Percentiles rank a stretch among this genome's conserved stretches.
These are phyloP conservation scores for Rosa lucieae DNA, from an alignment of 306 rosid species.

Conservation along the genomic window DNA sequence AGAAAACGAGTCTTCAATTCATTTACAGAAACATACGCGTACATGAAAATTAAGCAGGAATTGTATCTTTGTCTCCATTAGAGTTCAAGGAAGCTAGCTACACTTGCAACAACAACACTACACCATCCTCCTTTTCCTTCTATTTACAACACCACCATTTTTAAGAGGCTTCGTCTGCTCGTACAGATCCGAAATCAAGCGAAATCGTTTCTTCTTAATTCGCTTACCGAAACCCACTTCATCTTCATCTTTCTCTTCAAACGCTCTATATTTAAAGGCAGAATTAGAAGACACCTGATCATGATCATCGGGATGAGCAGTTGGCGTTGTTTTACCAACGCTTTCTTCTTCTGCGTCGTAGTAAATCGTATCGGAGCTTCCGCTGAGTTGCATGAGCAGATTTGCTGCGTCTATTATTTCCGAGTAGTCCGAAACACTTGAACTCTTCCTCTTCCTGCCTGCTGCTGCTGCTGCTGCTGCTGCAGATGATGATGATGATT, in stretches of 20 bases:
- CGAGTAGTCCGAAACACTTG: not conserved
- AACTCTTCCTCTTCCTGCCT: not conserved
- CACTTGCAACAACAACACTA: conserved; percentile 20
- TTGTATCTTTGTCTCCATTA: too few relatives aligned
- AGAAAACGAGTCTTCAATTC: not conserved
- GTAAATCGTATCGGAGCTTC: conserved; percentile 12
- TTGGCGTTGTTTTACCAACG: conserved; percentile 19
- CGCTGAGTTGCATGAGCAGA: conserved; percentile 44
- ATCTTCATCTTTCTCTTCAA: conserved; percentile 6
- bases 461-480: not conserved
- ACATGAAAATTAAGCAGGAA: not conserved
- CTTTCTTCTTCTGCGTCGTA: conserved; percentile 17
- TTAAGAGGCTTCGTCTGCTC: conserved; percentile 25
- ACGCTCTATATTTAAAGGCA: not conserved
- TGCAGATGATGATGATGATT: too few relatives aligned
- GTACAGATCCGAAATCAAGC: conserved; percentile 22
- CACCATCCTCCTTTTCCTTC: conserved; percentile 13
- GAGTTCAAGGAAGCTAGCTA: not conserved
- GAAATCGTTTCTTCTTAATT: conserved; percentile 1
- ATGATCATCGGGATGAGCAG: conserved; percentile 1
- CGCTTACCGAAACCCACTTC: not conserved
- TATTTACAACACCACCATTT: conserved; percentile 11
- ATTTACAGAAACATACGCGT: too few relatives aligned
- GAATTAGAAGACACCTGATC: conserved; percentile 1
- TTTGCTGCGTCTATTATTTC: conserved; percentile 40